A percentile compares a stretch with the other conserved stretches of the same genome.
Evolutionary conservation across 163 green algal genomes (phyloP).

Genomic region (Botryococcus braunii): DNA sequence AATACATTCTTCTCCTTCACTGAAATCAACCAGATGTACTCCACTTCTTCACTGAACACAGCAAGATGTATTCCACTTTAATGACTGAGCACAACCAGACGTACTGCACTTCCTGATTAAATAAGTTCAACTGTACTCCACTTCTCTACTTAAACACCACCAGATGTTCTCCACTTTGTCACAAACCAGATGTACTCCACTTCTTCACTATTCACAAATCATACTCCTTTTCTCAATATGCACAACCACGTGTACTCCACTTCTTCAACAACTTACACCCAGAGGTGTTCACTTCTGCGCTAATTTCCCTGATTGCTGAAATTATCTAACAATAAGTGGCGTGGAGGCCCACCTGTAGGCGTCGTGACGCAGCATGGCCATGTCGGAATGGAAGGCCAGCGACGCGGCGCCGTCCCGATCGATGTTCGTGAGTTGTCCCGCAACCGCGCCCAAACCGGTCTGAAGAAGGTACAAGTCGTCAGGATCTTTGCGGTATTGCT

Average conservation of each 20-base stretch:
- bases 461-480: slow-evolving; percentile 7
- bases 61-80: too few species aligned
- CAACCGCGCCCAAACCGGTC: slow-evolving; percentile 10
- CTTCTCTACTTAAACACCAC: too few species aligned
- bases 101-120: too few species aligned
- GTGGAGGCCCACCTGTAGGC: slow-evolving; percentile 7
- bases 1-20: too few species aligned
- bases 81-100: too few species aligned
- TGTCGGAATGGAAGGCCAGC: slow-evolving; percentile 13
- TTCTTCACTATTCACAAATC: neutral
- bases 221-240: neutral
- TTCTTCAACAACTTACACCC: neutral
- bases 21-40: too few species aligned
- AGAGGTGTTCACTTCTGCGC: neutral
- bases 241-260: neutral
- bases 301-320: neutral
- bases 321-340: neutral
- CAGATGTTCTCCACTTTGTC: too few species aligned
- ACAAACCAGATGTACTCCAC: neutral
- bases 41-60: too few species aligned
- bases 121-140: too few species aligned
- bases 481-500: slow-evolving; percentile 9
- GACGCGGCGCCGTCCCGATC: slow-evolving; percentile 4
- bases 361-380: slow-evolving; percentile 8
- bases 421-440: slow-evolving; percentile 15